Conservation (phyloP, 148 eudicot genomes). For the Chenopodium album region DNA sequence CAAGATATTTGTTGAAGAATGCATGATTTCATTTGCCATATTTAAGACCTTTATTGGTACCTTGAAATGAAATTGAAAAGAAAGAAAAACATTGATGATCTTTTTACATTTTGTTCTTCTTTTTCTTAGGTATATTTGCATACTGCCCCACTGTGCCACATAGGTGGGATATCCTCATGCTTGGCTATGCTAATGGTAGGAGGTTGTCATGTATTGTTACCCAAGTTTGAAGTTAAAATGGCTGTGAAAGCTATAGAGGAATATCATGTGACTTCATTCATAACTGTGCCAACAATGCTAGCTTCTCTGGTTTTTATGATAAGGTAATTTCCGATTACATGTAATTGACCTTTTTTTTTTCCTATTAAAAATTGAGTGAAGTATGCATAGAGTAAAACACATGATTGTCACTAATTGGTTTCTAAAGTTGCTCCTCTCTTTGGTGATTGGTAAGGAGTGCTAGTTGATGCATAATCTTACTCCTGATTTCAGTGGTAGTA, state of each 20-base stretch:
- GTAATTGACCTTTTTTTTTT: background rate
- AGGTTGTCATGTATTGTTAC: slow-evolving; percentile 75
- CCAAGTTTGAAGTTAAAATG: slow-evolving; percentile 77
- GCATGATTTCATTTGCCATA: background rate
- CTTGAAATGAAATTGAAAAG: background rate
- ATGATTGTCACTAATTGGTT: background rate
- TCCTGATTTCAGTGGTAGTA: no score
- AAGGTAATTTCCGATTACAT: slow-evolving; percentile 42
- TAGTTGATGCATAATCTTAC: no score
- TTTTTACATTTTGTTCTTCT: background rate
- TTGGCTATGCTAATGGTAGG: slow-evolving; percentile 86
- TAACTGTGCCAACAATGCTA: slow-evolving; percentile 89
- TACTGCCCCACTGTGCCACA: slow-evolving; percentile 92
- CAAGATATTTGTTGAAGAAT: background rate
- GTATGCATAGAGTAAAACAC: background rate
- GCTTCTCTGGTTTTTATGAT: slow-evolving; percentile 61
- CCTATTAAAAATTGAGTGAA: background rate
- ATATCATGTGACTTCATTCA: slow-evolving; percentile 63
- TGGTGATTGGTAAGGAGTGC: background rate
- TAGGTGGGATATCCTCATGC: slow-evolving; percentile 95
- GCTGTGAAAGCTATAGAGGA: slow-evolving; percentile 62
- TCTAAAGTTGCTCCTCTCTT: background rate
- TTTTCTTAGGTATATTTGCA: slow-evolving; percentile 70
- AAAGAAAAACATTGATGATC: background rate
- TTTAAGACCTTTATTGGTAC: background rate